Evolutionary conservation across 202 grass and related monocot genomes (phyloP).

Genomic region (Eragrostis tef): DNA sequence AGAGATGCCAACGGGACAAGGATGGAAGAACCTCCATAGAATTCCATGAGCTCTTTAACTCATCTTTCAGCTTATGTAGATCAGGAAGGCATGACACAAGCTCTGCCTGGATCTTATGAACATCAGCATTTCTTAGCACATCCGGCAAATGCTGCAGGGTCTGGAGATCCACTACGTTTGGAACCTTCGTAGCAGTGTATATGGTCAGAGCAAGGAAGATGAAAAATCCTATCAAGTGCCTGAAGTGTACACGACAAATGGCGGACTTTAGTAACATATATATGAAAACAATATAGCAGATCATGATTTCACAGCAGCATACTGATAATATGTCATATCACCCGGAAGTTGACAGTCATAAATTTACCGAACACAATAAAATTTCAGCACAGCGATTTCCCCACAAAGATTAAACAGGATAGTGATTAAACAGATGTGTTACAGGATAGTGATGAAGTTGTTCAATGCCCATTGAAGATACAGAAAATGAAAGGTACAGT

Average conservation of each 20-base stretch:
- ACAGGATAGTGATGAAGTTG: not conserved
- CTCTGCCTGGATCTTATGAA: slow-evolving; percentile 81
- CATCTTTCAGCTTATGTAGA: slow-evolving; percentile 78
- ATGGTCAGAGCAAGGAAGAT: slow-evolving; percentile 91
- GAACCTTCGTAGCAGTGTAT: slow-evolving; percentile 83
- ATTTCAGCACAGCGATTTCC: not conserved
- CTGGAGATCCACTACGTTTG: slow-evolving; percentile 70
- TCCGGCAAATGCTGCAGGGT: slow-evolving; percentile 79
- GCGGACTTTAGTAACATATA: slow-evolving; percentile 16
- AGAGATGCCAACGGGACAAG: slow-evolving; percentile 67
- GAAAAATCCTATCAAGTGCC: slow-evolving; percentile 98
- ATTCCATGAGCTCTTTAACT: slow-evolving; percentile 72
- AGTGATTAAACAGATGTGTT: not conserved
- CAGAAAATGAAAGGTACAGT: not conserved
- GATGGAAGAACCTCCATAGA: slow-evolving; percentile 74
- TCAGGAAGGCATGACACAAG: slow-evolving; percentile 80
- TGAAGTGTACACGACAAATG: slow-evolving; percentile 47
- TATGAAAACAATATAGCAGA: not conserved
- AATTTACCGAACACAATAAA: not conserved
- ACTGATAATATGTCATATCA: not conserved
- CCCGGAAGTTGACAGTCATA: not conserved
- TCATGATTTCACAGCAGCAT: slow-evolving; percentile 3
- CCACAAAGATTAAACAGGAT: not conserved
- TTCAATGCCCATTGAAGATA: not conserved
- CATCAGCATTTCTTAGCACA: slow-evolving; percentile 72